phyloP scores from a whole-genome alignment of 148 eudicot genomes.

The Rhododendron henanense region DNA sequence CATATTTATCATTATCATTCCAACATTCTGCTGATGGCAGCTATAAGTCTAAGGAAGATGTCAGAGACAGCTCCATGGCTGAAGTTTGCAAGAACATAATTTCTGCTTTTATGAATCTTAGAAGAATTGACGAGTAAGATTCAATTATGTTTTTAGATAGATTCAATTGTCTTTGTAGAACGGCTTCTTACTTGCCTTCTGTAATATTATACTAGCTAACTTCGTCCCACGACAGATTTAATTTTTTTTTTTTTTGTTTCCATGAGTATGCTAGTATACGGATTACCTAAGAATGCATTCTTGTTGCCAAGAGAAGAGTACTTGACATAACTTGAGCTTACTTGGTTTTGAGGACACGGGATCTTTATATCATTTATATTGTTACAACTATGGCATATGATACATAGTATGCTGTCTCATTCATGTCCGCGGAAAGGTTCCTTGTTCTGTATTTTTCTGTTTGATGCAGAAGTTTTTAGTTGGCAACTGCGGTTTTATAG shows the following conservation, averaged over 20 bases:
- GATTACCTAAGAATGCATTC: not conserved
- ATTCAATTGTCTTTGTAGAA: not conserved
- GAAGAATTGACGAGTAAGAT: slow-evolving; percentile 50
- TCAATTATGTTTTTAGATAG: not conserved
- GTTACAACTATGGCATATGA: not conserved
- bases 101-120: slow-evolving; percentile 59
- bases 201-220: not conserved
- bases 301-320: not conserved
- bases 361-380: not conserved
- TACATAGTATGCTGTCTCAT: not conserved
- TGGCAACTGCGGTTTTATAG: not conserved
- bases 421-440: not conserved
- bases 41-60: slow-evolving; percentile 29
- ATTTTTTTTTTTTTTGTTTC: too few species aligned
- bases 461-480: not conserved
- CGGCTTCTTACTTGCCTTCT: not conserved
- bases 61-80: slow-evolving; percentile 31
- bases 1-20: slow-evolving; percentile 51
- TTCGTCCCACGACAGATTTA: not conserved
- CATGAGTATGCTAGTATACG: not conserved
- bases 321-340: not conserved
- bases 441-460: not conserved
- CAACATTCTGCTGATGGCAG: slow-evolving; percentile 35
- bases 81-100: slow-evolving; percentile 55
- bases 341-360: not conserved